These are phyloP conservation scores for Gracilariopsis chorda DNA, from an alignment of 23 red algal species.

Conservation along the genomic window DNA sequence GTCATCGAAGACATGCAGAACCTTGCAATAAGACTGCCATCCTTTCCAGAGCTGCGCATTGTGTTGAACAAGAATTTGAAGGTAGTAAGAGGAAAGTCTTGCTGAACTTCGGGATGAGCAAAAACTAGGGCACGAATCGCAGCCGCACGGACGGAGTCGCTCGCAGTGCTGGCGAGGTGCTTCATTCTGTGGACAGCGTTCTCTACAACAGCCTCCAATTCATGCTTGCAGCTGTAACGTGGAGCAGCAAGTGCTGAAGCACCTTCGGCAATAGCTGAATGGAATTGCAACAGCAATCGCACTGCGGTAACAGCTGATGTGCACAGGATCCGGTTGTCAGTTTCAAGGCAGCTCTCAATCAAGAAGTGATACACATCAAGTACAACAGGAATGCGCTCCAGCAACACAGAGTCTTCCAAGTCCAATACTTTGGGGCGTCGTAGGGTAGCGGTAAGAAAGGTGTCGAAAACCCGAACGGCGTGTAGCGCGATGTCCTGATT, in stretches of 20 bases:
- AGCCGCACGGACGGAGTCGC: background rate
- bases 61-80: background rate
- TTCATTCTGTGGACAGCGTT: background rate
- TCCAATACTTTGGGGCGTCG: background rate
- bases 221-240: background rate
- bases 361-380: background rate
- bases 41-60: background rate
- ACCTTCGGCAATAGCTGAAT: background rate
- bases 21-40: background rate
- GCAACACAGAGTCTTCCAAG: background rate
- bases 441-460: background rate
- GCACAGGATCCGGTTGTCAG: background rate
- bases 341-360: background rate
- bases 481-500: background rate
- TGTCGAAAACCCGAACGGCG: background rate
- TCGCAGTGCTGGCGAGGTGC: background rate
- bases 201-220: background rate
- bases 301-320: background rate
- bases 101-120: background rate
- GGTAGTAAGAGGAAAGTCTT: background rate
- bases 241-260: background rate
- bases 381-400: background rate
- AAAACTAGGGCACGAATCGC: background rate
- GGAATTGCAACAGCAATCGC: background rate
- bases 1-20: slow-evolving; percentile 27